Evolutionary conservation across 306 rosid genomes (phyloP), one percentile per base, ranked within the genome.

Genomic region (Neltuma alba): DNA sequence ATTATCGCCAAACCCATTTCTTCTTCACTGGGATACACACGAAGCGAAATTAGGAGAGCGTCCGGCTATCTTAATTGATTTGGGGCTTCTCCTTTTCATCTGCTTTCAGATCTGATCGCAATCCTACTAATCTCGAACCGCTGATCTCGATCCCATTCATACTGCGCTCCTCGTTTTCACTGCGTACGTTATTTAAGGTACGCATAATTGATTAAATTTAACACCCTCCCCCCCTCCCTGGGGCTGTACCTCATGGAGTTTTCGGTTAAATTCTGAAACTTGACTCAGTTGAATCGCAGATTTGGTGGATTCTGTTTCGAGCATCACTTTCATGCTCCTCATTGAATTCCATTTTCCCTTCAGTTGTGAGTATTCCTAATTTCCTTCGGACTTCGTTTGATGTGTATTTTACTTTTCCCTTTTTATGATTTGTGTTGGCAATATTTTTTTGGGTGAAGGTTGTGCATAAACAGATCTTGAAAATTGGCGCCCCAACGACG

Each of bases 401-500:
- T 81, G 40, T 6, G 27, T 25, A 69, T 4, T 58, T 23, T 66
- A 58, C 7, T 75, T 45, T 25, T 58, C 7, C 58, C 3, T 37
- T 27, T 58, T 70, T 66, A 21, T 21, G 50, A 50, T 79, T 71
- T 52, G 28, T 74, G 58, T 50, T 62, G 65, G 18, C n/a, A 40
- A 68, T 68, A 25, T 13, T 5, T 23, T 68, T 7, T 79, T 55
- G 40, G 33, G 72, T 68, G 89, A 84, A 93, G 93, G 78, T 82
- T 72, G 87, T 90, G 65, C 33, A 47, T 42, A 61, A 58, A 76
- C 81, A 91, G 96, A 93, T 93, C 98, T 91, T 93, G 88, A 93
- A 95, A 93, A 86, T 96, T 96, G 99, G 99, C 99, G 92, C 99
- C 99, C 34, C 99, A 96, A 90, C 85, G 98, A 67, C 96, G 98